Percentiles rank a stretch among this genome's conserved stretches.
Conservation (phyloP, 495 filamentous ascomycete species). For the Tuber microsphaerosporum region DNA sequence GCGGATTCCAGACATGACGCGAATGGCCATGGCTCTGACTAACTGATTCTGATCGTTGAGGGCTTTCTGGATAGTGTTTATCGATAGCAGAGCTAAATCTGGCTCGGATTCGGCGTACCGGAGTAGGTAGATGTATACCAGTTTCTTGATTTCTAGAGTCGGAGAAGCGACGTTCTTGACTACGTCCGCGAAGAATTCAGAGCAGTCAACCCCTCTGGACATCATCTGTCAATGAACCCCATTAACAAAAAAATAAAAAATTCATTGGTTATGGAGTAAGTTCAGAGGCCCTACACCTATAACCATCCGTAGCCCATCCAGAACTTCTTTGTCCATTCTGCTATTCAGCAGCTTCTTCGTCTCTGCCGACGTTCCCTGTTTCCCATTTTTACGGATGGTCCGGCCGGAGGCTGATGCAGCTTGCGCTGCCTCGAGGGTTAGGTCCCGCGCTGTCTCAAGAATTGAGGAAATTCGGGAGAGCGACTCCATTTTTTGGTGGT, state of each 20-base stretch:
- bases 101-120: slow-evolving; percentile 92
- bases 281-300: slow-evolving; percentile 62
- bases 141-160: slow-evolving; percentile 87
- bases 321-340: slow-evolving; percentile 82
- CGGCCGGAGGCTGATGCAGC: slow-evolving; percentile 51
- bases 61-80: slow-evolving; percentile 97
- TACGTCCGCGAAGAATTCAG: slow-evolving; percentile 84
- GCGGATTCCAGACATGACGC: slow-evolving; percentile 89
- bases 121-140: slow-evolving; percentile 95
- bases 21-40: slow-evolving; percentile 79
- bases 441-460: slow-evolving; percentile 90
- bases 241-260: background rate
- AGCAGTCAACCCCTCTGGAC: slow-evolving; percentile 74
- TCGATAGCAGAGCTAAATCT: slow-evolving; percentile 87
- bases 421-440: slow-evolving; percentile 92
- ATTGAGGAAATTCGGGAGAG: slow-evolving; percentile 86
- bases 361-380: slow-evolving; percentile 50
- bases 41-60: slow-evolving; percentile 86
- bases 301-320: slow-evolving; percentile 84
- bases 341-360: slow-evolving; percentile 93
- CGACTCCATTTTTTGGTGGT: slow-evolving; percentile 66
- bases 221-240: slow-evolving; percentile 61
- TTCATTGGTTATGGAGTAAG: background rate
- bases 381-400: slow-evolving; percentile 50
- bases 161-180: slow-evolving; percentile 94